Percentiles rank a stretch among this genome's conserved stretches.
Evolutionary conservation across 2,329 filamentous ascomycete genomes (phyloP).

Genomic region (Penicillium sp.): DNA sequence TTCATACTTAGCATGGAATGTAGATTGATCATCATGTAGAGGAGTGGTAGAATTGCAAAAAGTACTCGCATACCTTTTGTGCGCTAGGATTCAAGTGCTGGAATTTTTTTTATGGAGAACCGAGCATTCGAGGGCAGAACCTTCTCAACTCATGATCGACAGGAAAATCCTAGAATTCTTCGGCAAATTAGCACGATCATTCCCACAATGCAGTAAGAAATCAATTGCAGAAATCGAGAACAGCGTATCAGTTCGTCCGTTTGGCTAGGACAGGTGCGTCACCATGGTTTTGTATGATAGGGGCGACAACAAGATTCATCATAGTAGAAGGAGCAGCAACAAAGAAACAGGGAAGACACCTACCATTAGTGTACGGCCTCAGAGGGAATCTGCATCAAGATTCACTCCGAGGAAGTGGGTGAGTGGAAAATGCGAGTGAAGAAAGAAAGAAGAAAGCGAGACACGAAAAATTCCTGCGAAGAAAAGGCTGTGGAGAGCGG

Average conservation of each 20-base stretch:
- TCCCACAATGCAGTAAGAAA: too few relatives aligned
- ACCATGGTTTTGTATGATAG: slow-evolving; percentile 60
- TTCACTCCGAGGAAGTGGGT: slow-evolving; percentile 17
- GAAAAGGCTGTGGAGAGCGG: slow-evolving; percentile 24
- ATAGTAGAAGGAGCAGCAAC: slow-evolving; percentile 32
- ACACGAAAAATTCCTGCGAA: slow-evolving; percentile 24
- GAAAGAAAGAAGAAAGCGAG: slow-evolving; percentile 13
- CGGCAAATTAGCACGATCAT: slow-evolving; percentile 27
- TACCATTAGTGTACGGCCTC: slow-evolving; percentile 27
- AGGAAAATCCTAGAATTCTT: slow-evolving; percentile 14
- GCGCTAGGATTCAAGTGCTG: too few relatives aligned
- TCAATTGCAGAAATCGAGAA: too few relatives aligned
- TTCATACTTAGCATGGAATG: slow-evolving; percentile 66
- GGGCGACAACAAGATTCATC: slow-evolving; percentile 63
- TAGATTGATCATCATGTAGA: slow-evolving; percentile 53
- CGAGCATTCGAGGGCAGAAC: not conserved
- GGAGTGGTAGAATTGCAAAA: slow-evolving; percentile 12
- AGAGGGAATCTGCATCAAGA: slow-evolving; percentile 19
- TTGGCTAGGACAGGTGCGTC: slow-evolving; percentile 62
- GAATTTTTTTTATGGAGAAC: slow-evolving; percentile 3
- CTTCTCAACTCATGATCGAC: too few relatives aligned
- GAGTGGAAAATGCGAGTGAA: slow-evolving; percentile 5
- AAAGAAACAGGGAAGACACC: slow-evolving; percentile 16
- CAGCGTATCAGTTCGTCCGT: slow-evolving; percentile 55
- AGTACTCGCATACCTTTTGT: slow-evolving; percentile 28